These are phyloP conservation scores for Flueggea neowawraea DNA, from an alignment of 441 rosid species.

Conservation along the genomic window DNA sequence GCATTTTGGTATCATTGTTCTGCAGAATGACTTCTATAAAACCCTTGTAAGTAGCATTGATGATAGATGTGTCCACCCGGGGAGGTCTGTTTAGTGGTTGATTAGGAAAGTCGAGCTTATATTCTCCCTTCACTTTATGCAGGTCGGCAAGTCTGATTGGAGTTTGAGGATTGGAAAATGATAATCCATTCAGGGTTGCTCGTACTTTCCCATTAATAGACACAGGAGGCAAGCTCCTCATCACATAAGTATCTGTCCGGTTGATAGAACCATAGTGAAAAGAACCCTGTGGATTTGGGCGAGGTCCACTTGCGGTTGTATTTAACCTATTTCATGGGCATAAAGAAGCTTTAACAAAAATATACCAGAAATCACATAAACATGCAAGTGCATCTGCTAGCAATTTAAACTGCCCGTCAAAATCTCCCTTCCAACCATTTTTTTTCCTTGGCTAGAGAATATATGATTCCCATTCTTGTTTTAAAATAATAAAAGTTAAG, in stretches of 20 bases:
- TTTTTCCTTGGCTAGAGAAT: too few species aligned
- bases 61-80: constrained; percentile 56
- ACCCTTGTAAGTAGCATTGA: constrained; percentile 89
- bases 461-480: too few species aligned
- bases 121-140: constrained; percentile 63
- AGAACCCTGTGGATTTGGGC: constrained; percentile 97
- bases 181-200: constrained; percentile 74
- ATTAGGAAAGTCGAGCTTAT: constrained; percentile 86
- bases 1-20: constrained; percentile 92
- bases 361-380: not conserved
- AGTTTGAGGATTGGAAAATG: constrained; percentile 71
- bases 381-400: too few species aligned
- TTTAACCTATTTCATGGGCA: constrained; percentile 61
- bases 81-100: constrained; percentile 72
- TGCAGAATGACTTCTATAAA: constrained; percentile 90
- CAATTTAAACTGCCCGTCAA: too few species aligned
- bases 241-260: constrained; percentile 73
- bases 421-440: too few species aligned
- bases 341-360: constrained; percentile 5
- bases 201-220: constrained; percentile 57
- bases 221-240: constrained; percentile 63
- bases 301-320: constrained; percentile 81
- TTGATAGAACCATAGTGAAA: constrained; percentile 90
- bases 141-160: constrained; percentile 88
- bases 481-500: too few species aligned